phyloP scores from a whole-genome alignment of 352 stramenopile genomes.

The Globisporangium spiculum region DNA sequence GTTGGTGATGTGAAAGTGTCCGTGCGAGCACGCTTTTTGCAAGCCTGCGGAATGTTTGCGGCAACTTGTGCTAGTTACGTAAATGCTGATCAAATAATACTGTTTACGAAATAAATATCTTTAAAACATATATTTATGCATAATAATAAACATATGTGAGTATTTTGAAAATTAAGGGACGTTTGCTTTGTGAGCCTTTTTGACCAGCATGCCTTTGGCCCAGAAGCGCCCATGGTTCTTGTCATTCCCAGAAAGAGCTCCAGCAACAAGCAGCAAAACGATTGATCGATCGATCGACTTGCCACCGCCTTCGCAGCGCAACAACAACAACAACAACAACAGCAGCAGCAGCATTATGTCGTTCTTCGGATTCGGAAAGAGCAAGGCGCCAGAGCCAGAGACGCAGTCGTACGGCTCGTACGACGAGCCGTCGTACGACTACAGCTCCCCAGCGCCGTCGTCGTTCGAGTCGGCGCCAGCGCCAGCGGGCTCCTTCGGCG shows the following conservation, averaged over 20 bases:
- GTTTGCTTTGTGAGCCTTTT: not conserved
- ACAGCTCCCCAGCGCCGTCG: slow-evolving; percentile 37
- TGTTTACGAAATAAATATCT: not conserved
- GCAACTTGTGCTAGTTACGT: not conserved
- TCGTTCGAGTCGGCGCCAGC: slow-evolving; percentile 35
- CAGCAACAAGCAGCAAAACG: not conserved
- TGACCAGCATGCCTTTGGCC: slow-evolving; percentile 2
- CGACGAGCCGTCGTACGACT: slow-evolving; percentile 77
- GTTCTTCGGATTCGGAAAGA: slow-evolving; percentile 81
- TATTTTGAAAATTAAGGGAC: not conserved
- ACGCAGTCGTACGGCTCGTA: slow-evolving; percentile 45
- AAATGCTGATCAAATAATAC: not conserved
- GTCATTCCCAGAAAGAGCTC: slow-evolving; percentile 9
- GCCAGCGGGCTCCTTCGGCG: slow-evolving; percentile 30
- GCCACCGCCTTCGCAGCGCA: not conserved
- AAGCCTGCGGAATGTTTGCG: not conserved
- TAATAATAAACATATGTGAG: not conserved
- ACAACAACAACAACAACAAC: not conserved
- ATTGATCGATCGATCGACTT: not conserved
- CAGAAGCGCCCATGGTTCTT: not conserved
- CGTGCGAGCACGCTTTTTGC: not conserved
- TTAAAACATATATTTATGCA: no score
- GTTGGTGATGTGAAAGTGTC: not conserved
- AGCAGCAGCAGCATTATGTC: slow-evolving; percentile 42
- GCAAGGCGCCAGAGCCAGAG: slow-evolving; percentile 57